Percentiles rank a stretch among this genome's conserved stretches.
phyloP scores from a whole-genome alignment of 768 basidiomycete genomes.

The Leccinum obscurum region DNA sequence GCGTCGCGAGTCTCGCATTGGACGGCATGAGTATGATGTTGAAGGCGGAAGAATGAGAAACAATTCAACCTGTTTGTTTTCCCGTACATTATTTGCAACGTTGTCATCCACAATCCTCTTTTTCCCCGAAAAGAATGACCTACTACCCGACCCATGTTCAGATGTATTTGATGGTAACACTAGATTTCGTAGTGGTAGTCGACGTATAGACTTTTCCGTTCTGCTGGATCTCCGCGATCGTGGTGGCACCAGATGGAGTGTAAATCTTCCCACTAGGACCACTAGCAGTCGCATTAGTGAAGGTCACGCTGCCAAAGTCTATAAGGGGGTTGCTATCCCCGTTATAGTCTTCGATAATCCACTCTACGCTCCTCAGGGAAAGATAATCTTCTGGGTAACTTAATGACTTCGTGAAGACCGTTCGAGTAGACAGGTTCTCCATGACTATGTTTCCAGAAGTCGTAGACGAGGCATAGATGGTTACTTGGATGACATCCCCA shows the following conservation, averaged over 20 bases:
- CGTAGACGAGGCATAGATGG: conserved; percentile 18
- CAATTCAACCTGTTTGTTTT: too few relatives aligned
- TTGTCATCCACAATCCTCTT: not conserved
- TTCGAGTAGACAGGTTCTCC: conserved; percentile 21
- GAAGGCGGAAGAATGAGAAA: too few relatives aligned
- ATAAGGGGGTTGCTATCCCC: conserved; percentile 10
- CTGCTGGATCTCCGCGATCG: conserved; percentile 16
- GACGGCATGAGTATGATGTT: too few relatives aligned
- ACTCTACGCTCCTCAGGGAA: conserved; percentile 21
- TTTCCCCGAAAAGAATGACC: not conserved
- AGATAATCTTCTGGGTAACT: conserved; percentile 16
- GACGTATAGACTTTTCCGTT: conserved; percentile 10
- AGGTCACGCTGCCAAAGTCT: conserved; percentile 21
- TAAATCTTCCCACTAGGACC: conserved; percentile 6
- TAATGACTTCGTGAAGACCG: conserved; percentile 7
- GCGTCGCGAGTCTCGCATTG: too few relatives aligned
- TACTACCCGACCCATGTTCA: not conserved
- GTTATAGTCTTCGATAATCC: conserved; percentile 26
- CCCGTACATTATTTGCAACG: not conserved
- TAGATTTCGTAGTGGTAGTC: conserved; percentile 2
- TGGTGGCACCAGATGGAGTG: conserved; percentile 13
- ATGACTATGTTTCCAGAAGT: conserved; percentile 20
- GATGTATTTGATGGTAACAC: conserved; percentile 9
- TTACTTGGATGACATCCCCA: conserved; percentile 20
- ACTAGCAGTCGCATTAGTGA: conserved; percentile 7